A percentile compares a stretch with the other conserved stretches of the same genome.
Evolutionary conservation across 257 asterid species (phyloP).

Genomic region (Solanum piurae): DNA sequence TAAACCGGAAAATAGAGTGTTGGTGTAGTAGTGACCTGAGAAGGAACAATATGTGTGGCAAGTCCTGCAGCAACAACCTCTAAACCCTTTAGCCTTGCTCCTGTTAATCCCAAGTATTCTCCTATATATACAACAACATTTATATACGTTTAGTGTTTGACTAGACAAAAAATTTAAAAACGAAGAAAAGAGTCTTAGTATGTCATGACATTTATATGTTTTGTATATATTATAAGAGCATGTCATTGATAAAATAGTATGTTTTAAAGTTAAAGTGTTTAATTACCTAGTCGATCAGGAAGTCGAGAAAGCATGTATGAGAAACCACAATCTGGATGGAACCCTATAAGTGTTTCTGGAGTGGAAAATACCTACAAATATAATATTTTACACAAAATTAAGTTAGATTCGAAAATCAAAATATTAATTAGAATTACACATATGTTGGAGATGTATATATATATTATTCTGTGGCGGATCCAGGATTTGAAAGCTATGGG

Average conservation of each 20-base stretch:
- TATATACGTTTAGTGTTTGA: background rate
- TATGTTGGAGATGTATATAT: background rate
- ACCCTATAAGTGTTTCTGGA: constrained; percentile 88
- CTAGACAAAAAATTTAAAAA: background rate
- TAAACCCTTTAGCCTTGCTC: background rate
- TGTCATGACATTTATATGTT: too few species aligned
- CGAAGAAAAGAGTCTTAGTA: background rate
- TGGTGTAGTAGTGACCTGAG: background rate
- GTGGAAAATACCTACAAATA: constrained; percentile 54
- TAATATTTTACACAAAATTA: background rate
- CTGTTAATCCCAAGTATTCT: background rate
- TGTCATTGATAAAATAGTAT: background rate
- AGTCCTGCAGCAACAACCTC: background rate
- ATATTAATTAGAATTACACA: background rate
- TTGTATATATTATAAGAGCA: background rate
- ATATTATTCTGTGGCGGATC: too few species aligned
- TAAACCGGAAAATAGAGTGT: background rate
- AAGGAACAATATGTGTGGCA: background rate
- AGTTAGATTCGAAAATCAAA: background rate
- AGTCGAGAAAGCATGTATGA: constrained; percentile 70
- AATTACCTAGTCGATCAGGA: constrained; percentile 53
- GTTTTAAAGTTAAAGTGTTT: too few species aligned
- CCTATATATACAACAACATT: background rate
- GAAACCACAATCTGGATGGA: constrained; percentile 85
- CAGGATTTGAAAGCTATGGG: too few species aligned